Evolutionary conservation across 805 yeast genomes (phyloP).

Genomic region (Saturnispora kantuleensis): DNA sequence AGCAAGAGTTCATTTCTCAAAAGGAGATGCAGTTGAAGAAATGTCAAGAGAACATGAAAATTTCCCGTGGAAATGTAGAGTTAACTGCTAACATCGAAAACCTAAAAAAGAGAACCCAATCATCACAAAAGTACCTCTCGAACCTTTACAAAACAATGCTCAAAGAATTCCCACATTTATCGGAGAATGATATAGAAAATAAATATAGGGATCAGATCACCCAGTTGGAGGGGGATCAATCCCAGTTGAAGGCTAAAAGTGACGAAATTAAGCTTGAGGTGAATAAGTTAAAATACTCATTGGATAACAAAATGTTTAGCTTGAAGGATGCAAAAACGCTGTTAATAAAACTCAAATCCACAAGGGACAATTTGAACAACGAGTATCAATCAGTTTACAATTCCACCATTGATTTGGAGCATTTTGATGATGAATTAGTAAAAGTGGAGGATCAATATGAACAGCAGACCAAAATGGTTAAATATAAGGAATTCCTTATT

Average conservation of each 20-base stretch:
- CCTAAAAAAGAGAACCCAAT: conserved; percentile 13
- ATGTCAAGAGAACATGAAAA: conserved; percentile 38
- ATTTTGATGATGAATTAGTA: conserved; percentile 37
- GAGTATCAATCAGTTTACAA: conserved; percentile 23
- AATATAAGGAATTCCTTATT: conserved; percentile 58
- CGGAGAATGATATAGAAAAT: conserved; percentile 11
- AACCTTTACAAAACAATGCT: conserved; percentile 4
- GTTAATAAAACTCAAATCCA: neutral
- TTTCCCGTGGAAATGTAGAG: conserved; percentile 50
- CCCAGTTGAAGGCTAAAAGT: conserved; percentile 9
- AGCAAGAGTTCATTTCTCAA: conserved; percentile 28
- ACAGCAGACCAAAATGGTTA: conserved; percentile 52
- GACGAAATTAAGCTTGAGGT: conserved; percentile 9
- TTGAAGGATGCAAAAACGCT: neutral
- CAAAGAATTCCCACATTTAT: conserved; percentile 6
- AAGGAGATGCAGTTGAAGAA: conserved; percentile 42
- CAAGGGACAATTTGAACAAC: conserved; percentile 2
- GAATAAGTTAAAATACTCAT: conserved; percentile 5
- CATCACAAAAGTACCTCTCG: conserved; percentile 14
- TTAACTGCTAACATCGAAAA: conserved; percentile 40
- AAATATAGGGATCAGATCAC: conserved; percentile 1
- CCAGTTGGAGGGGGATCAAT: conserved; percentile 9
- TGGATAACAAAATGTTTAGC: neutral
- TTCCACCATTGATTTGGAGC: conserved; percentile 33
- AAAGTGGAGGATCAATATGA: conserved; percentile 56